phyloP scores from a whole-genome alignment of 371 early-diverging fungal genomes.

The Zychaea mexicana region DNA sequence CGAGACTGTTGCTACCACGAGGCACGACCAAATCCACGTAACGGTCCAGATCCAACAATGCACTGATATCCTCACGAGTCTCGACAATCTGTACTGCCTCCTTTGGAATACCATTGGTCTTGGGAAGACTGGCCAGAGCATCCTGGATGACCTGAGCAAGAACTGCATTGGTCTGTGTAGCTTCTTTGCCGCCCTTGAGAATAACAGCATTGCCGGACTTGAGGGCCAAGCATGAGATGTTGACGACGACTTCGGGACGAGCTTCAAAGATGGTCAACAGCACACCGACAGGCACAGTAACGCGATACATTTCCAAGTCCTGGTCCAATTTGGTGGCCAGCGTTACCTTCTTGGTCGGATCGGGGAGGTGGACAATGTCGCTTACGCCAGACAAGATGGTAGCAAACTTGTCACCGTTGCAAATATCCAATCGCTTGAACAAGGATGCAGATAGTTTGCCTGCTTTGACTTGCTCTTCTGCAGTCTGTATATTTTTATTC shows the following conservation, averaged over 20 bases:
- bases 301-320: constrained; percentile 85
- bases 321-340: constrained; percentile 81
- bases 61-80: constrained; percentile 85
- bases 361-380: constrained; percentile 83
- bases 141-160: constrained; percentile 77
- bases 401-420: constrained; percentile 82
- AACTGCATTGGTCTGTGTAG: constrained; percentile 75
- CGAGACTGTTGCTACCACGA: constrained; percentile 88
- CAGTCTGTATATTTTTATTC: constrained; percentile 37
- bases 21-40: constrained; percentile 97
- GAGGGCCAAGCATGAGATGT: constrained; percentile 92
- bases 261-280: constrained; percentile 97
- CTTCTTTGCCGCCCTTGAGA: constrained; percentile 93
- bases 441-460: constrained; percentile 80
- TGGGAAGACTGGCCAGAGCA: constrained; percentile 67
- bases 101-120: constrained; percentile 58
- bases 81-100: constrained; percentile 88
- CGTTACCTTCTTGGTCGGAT: constrained; percentile 84
- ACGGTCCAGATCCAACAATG: constrained; percentile 82
- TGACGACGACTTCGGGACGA: constrained; percentile 97
- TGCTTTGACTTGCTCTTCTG: constrained; percentile 68
- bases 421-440: constrained; percentile 90
- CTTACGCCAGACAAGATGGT: constrained; percentile 87
- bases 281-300: constrained; percentile 93
- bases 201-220: constrained; percentile 97